Evolutionary conservation across 495 filamentous ascomycete genomes (phyloP), one percentile per base, ranked within the genome.

Genomic region (Hyphodiscus hymeniophilus): DNA sequence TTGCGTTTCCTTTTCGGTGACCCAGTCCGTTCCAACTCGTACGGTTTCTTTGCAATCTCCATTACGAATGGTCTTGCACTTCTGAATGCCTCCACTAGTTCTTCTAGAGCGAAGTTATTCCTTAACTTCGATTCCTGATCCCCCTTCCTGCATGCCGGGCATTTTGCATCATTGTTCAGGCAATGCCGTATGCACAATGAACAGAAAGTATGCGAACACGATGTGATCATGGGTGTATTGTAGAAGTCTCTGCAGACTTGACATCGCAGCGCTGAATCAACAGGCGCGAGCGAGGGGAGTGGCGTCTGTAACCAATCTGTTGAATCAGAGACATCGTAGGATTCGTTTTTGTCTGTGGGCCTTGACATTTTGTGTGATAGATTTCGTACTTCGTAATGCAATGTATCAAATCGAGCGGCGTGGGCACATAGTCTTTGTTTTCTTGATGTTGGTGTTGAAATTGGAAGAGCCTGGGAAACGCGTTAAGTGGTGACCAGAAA

Each of bases 221-320:
- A 84, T 1, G 92, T 99, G 45, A 96, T 81, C 72, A 99, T 90
- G 0, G 92, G 92, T 18, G 86, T 89, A 50, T 78, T 76, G 68
- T 85, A 97, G 65, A 96, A 94, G 63, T 99, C 92, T 66, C 96
- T 97, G 75, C 92, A 99, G 48, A 99, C 84, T 58, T 96, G 85
- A 65, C 92, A 99, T 53, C 90, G 86, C 13, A 99, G 74, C 13
- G 87, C 79, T 33, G 87, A 79, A 58, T 99, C 92, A 45, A 99
- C 75, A 5, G 81, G 71, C 40, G 80, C 71, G 47, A 98, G 74
- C 28, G 74, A 66, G 2, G 81, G 73, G 7, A 97, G 70, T 1
- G 81, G 77, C 17, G 92, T 96, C n/a, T 69, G 57, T 13, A 88
- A 69, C 94, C 92, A 98, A 72, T 98, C 94, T 38, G 91, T 91